Evolutionary conservation across 768 basidiomycete genomes (phyloP).

Genomic region (Kwoniella shandongensis): DNA sequence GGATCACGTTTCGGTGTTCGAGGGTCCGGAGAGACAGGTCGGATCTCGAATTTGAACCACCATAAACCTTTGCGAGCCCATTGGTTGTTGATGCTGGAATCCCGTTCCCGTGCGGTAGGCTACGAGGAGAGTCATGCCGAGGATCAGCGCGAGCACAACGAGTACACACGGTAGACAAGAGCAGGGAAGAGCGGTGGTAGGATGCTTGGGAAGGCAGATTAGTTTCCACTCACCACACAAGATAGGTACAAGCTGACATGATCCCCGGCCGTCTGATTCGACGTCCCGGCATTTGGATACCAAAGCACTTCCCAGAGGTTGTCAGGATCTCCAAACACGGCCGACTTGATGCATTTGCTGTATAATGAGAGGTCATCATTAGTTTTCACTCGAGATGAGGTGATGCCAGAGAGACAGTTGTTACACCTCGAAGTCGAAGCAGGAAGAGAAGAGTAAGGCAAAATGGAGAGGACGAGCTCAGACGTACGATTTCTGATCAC

Average conservation of each 20-base stretch:
- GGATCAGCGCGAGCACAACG: background rate
- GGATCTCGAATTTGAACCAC: conserved; percentile 80
- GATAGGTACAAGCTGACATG: conserved; percentile 76
- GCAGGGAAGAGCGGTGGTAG: background rate
- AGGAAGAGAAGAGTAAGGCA: too few species aligned
- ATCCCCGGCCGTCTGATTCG: conserved; percentile 55
- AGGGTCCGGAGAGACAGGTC: conserved; percentile 54
- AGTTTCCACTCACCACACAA: conserved; percentile 64
- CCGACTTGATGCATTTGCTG: conserved; percentile 73
- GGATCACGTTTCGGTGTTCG: conserved; percentile 16
- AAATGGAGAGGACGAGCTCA: too few species aligned
- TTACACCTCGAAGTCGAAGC: too few species aligned
- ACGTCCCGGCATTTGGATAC: conserved; percentile 74
- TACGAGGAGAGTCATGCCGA: conserved; percentile 43
- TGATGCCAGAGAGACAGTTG: too few species aligned
- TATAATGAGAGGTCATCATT: conserved; percentile 47
- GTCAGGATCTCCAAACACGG: conserved; percentile 55
- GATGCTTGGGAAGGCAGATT: too few species aligned
- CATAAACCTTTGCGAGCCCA: conserved; percentile 84
- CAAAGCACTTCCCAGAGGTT: conserved; percentile 66
- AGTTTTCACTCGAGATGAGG: too few species aligned
- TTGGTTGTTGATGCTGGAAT: conserved; percentile 66
- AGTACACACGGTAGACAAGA: background rate
- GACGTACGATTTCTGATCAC: conserved; percentile 55
- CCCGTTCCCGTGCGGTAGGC: conserved; percentile 77